Conservation (phyloP, 2,329 filamentous ascomycete genomes). For the Penicillium sp. region DNA sequence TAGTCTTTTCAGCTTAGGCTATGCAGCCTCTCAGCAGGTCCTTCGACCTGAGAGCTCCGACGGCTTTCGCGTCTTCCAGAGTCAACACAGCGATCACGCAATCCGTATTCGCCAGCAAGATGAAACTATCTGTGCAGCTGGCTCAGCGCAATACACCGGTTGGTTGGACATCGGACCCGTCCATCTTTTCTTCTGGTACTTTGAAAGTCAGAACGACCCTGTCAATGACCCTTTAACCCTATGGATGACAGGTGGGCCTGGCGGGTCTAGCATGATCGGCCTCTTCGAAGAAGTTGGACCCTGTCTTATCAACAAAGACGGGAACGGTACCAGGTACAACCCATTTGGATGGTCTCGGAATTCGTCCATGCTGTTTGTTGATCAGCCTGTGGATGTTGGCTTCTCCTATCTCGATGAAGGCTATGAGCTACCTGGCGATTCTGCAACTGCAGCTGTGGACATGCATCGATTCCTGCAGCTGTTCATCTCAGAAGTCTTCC, state of each 20-base stretch:
- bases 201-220: constrained; percentile 44
- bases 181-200: constrained; percentile 44
- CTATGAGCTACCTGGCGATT: constrained; percentile 29
- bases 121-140: constrained; percentile 16
- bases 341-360: constrained; percentile 24
- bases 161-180: constrained; percentile 14
- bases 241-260: constrained; percentile 57
- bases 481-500: constrained; percentile 50
- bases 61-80: constrained; percentile 2
- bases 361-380: constrained; percentile 28
- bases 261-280: constrained; percentile 54
- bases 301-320: constrained; percentile 31
- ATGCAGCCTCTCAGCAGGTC: not conserved
- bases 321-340: constrained; percentile 24
- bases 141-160: constrained; percentile 19
- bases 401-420: constrained; percentile 29
- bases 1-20: not conserved
- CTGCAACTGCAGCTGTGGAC: constrained; percentile 48
- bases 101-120: constrained; percentile 19
- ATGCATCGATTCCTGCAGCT: constrained; percentile 53
- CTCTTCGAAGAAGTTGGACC: constrained; percentile 54
- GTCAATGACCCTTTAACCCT: constrained; percentile 51
- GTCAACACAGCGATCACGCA: constrained; percentile 6
- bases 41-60: not conserved
- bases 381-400: constrained; percentile 28